A percentile compares a stretch with the other conserved stretches of the same genome.
Evolutionary conservation across 164 flowering plant species (phyloP).

Genomic region (Annona cherimola): DNA sequence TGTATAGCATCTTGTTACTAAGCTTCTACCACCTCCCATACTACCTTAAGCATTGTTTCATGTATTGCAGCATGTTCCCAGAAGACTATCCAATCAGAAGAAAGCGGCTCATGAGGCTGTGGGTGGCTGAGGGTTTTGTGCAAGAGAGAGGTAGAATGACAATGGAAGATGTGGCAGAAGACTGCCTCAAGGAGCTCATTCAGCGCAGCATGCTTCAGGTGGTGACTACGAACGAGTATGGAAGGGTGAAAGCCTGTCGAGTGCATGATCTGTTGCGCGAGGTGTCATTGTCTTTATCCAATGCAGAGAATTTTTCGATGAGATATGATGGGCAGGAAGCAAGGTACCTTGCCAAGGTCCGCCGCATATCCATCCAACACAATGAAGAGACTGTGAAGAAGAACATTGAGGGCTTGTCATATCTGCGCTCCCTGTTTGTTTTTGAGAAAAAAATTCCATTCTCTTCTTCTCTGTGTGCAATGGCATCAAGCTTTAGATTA

Average conservation of each 20-base stretch:
- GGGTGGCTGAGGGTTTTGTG: constrained; percentile 25
- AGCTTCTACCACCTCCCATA: constrained; percentile 15
- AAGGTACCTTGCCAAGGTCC: no score
- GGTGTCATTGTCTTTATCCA: constrained; percentile 2
- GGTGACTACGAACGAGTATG: not conserved
- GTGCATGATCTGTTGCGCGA: constrained; percentile 18
- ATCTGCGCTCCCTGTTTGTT: not conserved
- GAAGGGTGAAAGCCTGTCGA: not conserved
- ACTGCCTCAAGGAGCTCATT: constrained; percentile 10
- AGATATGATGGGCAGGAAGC: not conserved
- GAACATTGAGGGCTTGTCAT: not conserved
- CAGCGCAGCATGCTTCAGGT: constrained; percentile 13
- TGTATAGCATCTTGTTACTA: constrained; percentile 1
- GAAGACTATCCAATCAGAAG: constrained; percentile 11
- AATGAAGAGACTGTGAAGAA: not conserved
- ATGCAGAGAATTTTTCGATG: constrained; percentile 1
- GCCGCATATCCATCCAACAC: constrained; percentile 8
- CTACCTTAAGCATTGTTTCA: constrained; percentile 20
- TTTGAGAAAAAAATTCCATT: not conserved
- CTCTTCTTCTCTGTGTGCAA: not conserved
- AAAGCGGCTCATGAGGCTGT: constrained; percentile 16
- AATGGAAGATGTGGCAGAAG: constrained; percentile 8
- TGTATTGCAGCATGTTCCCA: constrained; percentile 22
- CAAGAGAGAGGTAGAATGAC: not conserved
- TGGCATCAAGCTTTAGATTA: not conserved